Evolutionary conservation across 345 rosid species (phyloP).

Genomic region (Raphanus raphanistrum): DNA sequence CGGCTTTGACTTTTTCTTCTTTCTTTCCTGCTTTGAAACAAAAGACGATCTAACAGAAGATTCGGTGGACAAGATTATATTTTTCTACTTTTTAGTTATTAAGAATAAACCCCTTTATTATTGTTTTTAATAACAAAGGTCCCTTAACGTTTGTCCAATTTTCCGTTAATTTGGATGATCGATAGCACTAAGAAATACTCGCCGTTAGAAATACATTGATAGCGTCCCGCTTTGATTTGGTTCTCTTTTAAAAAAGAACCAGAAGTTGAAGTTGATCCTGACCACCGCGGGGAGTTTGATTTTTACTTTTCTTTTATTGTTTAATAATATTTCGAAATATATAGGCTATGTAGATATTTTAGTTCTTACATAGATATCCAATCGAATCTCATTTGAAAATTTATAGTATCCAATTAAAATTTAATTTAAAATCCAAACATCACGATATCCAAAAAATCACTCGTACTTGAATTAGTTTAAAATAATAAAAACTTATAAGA

Average conservation of each 20-base stretch:
- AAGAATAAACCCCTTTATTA: not conserved
- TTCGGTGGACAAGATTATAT: not conserved
- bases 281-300: too few species aligned
- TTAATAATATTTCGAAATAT: too few species aligned
- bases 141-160: not conserved
- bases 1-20: constrained; percentile 1
- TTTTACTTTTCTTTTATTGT: too few species aligned
- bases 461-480: too few species aligned
- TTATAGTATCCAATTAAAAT: too few species aligned
- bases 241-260: not conserved
- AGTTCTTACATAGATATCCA: too few species aligned
- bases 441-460: too few species aligned
- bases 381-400: too few species aligned
- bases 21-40: constrained; percentile 11
- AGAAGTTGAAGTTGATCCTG: too few species aligned
- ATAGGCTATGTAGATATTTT: too few species aligned
- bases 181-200: not conserved
- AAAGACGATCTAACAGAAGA: constrained; percentile 6
- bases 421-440: too few species aligned
- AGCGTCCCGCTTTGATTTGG: not conserved
- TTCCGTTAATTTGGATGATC: not conserved
- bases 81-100: not conserved
- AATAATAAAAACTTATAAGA: too few species aligned
- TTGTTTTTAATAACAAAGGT: not conserved
- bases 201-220: not conserved